Conservation (phyloP, 192 early-diverging fungal genomes). For the Coemansia sp. region DNA sequence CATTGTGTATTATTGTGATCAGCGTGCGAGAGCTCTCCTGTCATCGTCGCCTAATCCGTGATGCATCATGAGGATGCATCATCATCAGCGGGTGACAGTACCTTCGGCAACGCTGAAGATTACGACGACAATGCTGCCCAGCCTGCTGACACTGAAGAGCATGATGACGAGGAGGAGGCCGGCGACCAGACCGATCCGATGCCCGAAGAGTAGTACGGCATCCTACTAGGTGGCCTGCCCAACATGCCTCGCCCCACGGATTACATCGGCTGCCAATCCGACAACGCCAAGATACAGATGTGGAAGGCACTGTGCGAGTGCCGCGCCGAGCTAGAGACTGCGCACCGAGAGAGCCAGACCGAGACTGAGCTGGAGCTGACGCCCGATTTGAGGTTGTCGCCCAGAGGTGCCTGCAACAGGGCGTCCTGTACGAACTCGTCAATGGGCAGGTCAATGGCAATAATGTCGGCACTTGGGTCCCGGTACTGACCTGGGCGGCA, state of each 20-base stretch:
- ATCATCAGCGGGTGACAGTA: too few relatives aligned
- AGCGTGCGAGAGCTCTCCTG: too few relatives aligned
- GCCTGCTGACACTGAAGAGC: too few relatives aligned
- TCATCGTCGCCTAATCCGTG: too few relatives aligned
- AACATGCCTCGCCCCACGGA: background rate
- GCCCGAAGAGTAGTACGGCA: constrained; percentile 1
- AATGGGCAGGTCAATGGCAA: background rate
- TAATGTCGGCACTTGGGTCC: constrained; percentile 5
- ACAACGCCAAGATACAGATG: background rate
- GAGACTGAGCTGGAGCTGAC: background rate
- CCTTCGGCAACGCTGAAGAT: too few relatives aligned
- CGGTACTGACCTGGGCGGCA: background rate
- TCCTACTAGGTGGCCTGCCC: background rate
- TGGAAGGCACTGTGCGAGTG: constrained; percentile 4
- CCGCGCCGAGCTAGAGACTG: background rate
- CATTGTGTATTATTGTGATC: too few relatives aligned
- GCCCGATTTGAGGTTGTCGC: constrained; percentile 7
- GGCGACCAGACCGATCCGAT: too few relatives aligned
- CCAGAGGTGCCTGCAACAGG: background rate
- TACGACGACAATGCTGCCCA: too few relatives aligned
- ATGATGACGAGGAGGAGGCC: too few relatives aligned
- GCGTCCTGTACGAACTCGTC: background rate
- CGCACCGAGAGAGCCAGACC: too few relatives aligned
- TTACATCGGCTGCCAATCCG: constrained; percentile 1
- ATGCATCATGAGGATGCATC: too few relatives aligned